Evolutionary conservation across 331 rosid genomes (phyloP), one percentile per base, ranked within the genome.

Genomic region (Quercus tomentella): DNA sequence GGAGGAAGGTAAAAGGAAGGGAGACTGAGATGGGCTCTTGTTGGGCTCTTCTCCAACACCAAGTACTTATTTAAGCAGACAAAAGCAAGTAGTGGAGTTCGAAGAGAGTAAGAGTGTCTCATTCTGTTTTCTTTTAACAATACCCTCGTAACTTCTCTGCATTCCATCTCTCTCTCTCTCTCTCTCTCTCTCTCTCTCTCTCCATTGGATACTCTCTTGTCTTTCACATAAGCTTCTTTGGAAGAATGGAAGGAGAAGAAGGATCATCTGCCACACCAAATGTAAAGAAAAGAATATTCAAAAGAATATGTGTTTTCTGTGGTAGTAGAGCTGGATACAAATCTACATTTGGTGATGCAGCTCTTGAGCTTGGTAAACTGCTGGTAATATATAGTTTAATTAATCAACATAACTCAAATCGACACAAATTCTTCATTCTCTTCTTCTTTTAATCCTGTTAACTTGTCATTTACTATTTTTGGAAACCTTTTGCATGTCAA

Each of bases 221-320:
- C 70, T 41, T 67, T 26, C 75, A n/a, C 26, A 45, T 51, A 57
- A 9, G 61, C 22, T 49, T 51, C 71, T 58, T 54, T 31, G 72
- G 58, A 70, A 79, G 63, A 76, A 83, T 80, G 89, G 89, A 83
- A 77, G 80, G 74, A 76, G 89, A 57, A 84, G 85, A 56, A 30
- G 58, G 52, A 51, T 65, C 82, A 25, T 66, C 85, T 65, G 33
- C 82, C 5, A 14, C 17, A 55, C 65, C 70, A 77, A 87, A 83
- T 52, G 83, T 81, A 41, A 79, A 80, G 74, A 75, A 73, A 76
- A 72, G 83, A 83, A 85, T 72, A 33, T 87, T 90, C 86, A 80
- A 76, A 85, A 85, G 87, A 79, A 83, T 90, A 72, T 90, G 94
- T 76, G 92, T 90, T 31, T 90, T 87, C 75, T 90, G 94, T 82